phyloP scores from a whole-genome alignment of 805 yeast genomes.

The Yarrowia osloensis region DNA sequence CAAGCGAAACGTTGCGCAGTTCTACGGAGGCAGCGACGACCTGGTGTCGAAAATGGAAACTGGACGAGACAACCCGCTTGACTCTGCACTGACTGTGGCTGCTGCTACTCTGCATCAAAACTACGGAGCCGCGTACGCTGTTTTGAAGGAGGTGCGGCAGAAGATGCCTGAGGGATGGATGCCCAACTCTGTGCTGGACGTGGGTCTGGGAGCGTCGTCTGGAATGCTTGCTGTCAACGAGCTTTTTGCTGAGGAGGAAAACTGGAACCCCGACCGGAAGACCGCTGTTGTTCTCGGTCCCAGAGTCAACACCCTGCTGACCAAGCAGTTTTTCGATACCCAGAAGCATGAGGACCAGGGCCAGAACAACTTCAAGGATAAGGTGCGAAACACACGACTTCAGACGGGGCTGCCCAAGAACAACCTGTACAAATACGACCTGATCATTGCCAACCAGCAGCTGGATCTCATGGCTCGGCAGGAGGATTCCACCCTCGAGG shows the following conservation, averaged over 20 bases:
- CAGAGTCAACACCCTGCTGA: conserved; percentile 78
- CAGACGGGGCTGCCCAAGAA: background rate
- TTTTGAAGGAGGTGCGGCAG: conserved; percentile 62
- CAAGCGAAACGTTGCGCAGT: conserved; percentile 60
- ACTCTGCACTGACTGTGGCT: background rate
- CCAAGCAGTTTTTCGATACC: conserved; percentile 71
- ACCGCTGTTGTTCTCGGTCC: conserved; percentile 61
- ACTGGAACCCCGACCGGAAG: conserved; percentile 59
- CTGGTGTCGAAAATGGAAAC: background rate
- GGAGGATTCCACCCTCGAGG: conserved; percentile 76
- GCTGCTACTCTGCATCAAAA: conserved; percentile 80
- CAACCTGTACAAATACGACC: conserved; percentile 53
- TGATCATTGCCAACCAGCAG: conserved; percentile 82
- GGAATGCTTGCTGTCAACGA: conserved; percentile 89
- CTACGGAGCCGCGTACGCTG: conserved; percentile 69
- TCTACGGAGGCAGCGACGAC: conserved; percentile 43
- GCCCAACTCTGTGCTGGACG: conserved; percentile 71
- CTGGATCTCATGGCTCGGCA: conserved; percentile 58
- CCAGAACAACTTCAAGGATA: background rate
- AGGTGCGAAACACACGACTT: conserved; percentile 36
- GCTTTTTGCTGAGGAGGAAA: conserved; percentile 56
- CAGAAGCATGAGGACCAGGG: conserved; percentile 47
- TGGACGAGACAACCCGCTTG: background rate
- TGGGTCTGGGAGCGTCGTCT: conserved; percentile 89
- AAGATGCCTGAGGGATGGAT: conserved; percentile 53